Evolutionary conservation across 371 early-diverging fungal genomes (phyloP), one percentile per base, ranked within the genome.

Genomic region (Rhizopus stolonifer): DNA sequence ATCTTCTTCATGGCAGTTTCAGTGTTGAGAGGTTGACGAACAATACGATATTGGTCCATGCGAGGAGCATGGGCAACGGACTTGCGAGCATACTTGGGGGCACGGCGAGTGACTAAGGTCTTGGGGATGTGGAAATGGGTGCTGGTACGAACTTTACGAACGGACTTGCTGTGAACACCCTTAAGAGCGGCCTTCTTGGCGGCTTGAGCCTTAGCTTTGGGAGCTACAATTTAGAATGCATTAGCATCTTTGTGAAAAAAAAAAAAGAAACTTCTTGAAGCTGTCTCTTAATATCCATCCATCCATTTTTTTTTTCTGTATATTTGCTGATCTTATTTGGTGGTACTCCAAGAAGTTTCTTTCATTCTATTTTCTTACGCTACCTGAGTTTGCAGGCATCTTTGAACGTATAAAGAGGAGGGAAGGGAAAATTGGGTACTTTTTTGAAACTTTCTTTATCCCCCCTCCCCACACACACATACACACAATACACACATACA

Each of bases 1-100:
- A 99, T 95, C 84, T 91, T 90, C 83, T 93, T 92, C 92, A 96
- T 96, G 77, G 98, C 96, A 38, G 91, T 86, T 81, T 99, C 99
- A 64, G 96, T 95, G 86, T 90, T 94, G 52, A 96, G 81, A 43
- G 97, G 97, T 82, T 84, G 85, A 72, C 85, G 87, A 64, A 99
- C 80, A 70, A 98, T 79, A 69, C 79, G 81, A 86, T 88, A 93
- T 74, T 90, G 85, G 73, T 94, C 94, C 60, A n/a, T n/a, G n/a
- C n/a, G n/a, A n/a, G n/a, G n/a, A n/a, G n/a, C n/a, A n/a, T n/a
- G n/a, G n/a, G n/a, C 81, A 52, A 92, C 79, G 39, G 94, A 86
- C 80, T 87, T 87, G 75, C 95, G 91, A 54, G 83, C 77, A 80
- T 95, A 95, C 86, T 90, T 89, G 74, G 96, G 95, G 44, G 64